Conservation (phyloP, 2,329 filamentous ascomycete species). For the Fusarium sp. region DNA sequence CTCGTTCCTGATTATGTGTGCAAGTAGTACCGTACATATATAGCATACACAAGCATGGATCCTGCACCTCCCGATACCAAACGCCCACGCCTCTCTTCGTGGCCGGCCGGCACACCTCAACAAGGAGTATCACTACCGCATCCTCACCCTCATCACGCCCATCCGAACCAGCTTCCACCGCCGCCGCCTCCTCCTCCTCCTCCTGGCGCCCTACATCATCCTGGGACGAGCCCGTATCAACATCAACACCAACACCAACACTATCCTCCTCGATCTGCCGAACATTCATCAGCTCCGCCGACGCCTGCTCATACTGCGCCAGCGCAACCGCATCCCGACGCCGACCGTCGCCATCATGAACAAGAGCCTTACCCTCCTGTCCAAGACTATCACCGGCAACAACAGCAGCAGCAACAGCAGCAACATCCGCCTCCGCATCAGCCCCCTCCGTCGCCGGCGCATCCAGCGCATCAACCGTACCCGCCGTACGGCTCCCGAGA, state of each 20-base stretch:
- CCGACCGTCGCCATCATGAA: constrained; percentile 67
- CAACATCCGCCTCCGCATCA: constrained; percentile 37
- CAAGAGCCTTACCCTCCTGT: constrained; percentile 64
- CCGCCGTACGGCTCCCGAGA: constrained; percentile 60
- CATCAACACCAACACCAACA: constrained; percentile 57
- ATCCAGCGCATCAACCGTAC: constrained; percentile 53
- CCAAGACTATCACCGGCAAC: constrained; percentile 61
- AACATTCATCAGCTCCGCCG: constrained; percentile 47
- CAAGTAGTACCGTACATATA: constrained; percentile 49
- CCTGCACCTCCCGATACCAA: constrained; percentile 67
- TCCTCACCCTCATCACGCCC: constrained; percentile 45
- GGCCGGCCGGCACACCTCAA: constrained; percentile 60
- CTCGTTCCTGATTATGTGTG: constrained; percentile 51
- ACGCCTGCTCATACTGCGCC: constrained; percentile 45
- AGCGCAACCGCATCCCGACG: constrained; percentile 51
- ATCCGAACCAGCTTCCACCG: constrained; percentile 44
- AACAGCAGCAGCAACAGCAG: constrained; percentile 35
- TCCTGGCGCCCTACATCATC: constrained; percentile 44
- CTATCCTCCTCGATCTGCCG: constrained; percentile 48
- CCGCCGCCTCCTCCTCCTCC: constrained; percentile 41
- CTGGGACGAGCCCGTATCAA: constrained; percentile 53
- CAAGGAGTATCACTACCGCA: constrained; percentile 59
- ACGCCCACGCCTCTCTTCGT: constrained; percentile 65
- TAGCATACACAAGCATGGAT: constrained; percentile 65
- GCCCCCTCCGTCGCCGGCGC: constrained; percentile 54